Percentiles rank a stretch among this genome's conserved stretches.
phyloP scores from a whole-genome alignment of 495 filamentous ascomycete species.

The Podospora fimiseda region DNA sequence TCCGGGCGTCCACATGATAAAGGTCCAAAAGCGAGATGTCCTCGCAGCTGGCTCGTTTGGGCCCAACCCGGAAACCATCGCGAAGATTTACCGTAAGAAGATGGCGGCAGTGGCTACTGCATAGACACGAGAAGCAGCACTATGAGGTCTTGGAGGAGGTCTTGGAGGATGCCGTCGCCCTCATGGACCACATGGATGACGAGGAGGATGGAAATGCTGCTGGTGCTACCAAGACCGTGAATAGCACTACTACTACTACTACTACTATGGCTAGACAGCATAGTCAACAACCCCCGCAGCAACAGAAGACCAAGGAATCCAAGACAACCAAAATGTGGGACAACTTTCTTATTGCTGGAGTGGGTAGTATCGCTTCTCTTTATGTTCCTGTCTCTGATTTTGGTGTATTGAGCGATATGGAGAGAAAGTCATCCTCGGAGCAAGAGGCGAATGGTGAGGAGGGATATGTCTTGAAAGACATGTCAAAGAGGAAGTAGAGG shows the following conservation, averaged over 20 bases:
- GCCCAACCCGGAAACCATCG: conserved; percentile 26
- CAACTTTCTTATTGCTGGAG: conserved; percentile 1
- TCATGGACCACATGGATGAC: no score
- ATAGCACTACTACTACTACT: not conserved
- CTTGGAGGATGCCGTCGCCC: not conserved
- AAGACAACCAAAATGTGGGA: not conserved
- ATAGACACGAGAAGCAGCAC: no score
- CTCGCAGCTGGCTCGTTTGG: conserved; percentile 24
- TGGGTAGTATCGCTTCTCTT: conserved; percentile 10
- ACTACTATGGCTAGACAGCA: not conserved
- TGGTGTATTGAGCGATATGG: conserved; percentile 3
- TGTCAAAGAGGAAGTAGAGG: not conserved
- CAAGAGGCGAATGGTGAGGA: not conserved
- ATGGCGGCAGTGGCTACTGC: conserved; percentile 15
- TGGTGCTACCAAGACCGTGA: not conserved
- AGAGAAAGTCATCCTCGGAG: not conserved
- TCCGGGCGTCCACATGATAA: conserved; percentile 17
- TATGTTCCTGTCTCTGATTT: conserved; percentile 12
- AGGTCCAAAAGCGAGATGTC: conserved; percentile 26
- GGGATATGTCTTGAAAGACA: not conserved
- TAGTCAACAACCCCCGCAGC: no score
- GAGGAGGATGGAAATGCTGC: no score
- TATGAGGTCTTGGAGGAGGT: not conserved
- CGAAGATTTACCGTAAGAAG: conserved; percentile 31
- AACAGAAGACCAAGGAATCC: not conserved